Conservation (phyloP, 2,329 filamentous ascomycete species). For the Dothideomycetes sp. region DNA sequence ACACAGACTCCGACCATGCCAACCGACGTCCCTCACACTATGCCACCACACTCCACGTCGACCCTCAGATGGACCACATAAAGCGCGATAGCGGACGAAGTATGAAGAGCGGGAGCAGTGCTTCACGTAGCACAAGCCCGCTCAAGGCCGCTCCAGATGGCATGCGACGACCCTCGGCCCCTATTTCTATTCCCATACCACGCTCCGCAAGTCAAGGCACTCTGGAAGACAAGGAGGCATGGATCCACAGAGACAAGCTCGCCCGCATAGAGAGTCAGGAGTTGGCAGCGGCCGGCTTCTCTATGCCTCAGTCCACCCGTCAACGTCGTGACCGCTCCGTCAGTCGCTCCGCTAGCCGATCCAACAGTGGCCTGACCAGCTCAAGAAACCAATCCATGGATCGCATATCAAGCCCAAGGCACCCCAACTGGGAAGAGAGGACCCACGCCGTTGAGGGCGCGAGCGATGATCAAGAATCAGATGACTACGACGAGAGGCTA, state of each 20-base stretch:
- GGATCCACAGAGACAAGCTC: slow-evolving; percentile 80
- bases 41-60: slow-evolving; percentile 7
- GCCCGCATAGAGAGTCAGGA: slow-evolving; percentile 73
- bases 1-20: not conserved
- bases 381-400: slow-evolving; percentile 15
- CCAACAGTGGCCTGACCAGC: slow-evolving; percentile 19
- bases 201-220: not conserved
- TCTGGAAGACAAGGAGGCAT: slow-evolving; percentile 54
- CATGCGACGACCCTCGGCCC: slow-evolving; percentile 2
- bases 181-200: not conserved
- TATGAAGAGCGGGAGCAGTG: slow-evolving; percentile 3
- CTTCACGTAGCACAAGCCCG: slow-evolving; percentile 2
- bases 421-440: no score
- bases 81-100: slow-evolving; percentile 7
- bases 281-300: slow-evolving; percentile 67
- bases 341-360: slow-evolving; percentile 23
- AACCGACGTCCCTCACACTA: slow-evolving; percentile 5
- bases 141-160: not conserved
- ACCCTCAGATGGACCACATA: slow-evolving; percentile 8
- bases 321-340: slow-evolving; percentile 34
- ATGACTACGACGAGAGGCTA: slow-evolving; percentile 9
- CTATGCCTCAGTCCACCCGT: slow-evolving; percentile 44
- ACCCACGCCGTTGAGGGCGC: slow-evolving; percentile 1
- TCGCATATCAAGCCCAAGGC: not conserved
- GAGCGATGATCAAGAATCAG: slow-evolving; percentile 2